These are phyloP conservation scores for Meyerozyma carpophila DNA, from an alignment of 1,139 yeast species.

Conservation along the genomic window DNA sequence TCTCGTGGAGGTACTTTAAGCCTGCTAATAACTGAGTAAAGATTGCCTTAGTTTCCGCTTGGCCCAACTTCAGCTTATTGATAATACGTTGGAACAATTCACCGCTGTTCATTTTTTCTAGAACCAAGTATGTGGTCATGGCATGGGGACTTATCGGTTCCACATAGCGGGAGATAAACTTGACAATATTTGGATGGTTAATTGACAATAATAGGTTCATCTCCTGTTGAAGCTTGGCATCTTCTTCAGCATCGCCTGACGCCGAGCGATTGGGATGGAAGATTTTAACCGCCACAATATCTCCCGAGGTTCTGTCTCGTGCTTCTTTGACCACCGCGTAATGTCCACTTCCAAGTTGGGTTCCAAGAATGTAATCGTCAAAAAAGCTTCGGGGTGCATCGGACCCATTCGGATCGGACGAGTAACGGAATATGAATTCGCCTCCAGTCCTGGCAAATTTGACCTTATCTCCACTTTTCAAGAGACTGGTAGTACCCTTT, in stretches of 20 bases:
- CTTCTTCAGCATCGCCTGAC: conserved; percentile 26
- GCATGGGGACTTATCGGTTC: conserved; percentile 57
- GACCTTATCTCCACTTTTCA: conserved; percentile 61
- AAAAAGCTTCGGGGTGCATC: conserved; percentile 35
- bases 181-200: conserved; percentile 66
- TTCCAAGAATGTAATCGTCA: conserved; percentile 57
- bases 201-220: conserved; percentile 60
- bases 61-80: conserved; percentile 53
- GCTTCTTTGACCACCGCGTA: conserved; percentile 77
- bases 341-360: conserved; percentile 68
- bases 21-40: conserved; percentile 62
- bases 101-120: conserved; percentile 71
- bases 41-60: conserved; percentile 57
- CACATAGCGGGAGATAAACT: conserved; percentile 58
- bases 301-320: conserved; percentile 49
- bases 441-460: conserved; percentile 57
- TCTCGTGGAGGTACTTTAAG: conserved; percentile 56
- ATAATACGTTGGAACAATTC: conserved; percentile 70
- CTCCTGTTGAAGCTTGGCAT: conserved; percentile 59
- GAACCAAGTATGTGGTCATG: conserved; percentile 57
- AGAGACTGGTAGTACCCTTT: conserved; percentile 39
- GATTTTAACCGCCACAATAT: conserved; percentile 67
- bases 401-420: conserved; percentile 17
- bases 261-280: conserved; percentile 54
- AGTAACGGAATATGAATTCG: conserved; percentile 51